Evolutionary conservation across 2,329 filamentous ascomycete genomes (phyloP), one percentile per base, ranked within the genome.

Genomic region (Leptographium lundbergii): DNA sequence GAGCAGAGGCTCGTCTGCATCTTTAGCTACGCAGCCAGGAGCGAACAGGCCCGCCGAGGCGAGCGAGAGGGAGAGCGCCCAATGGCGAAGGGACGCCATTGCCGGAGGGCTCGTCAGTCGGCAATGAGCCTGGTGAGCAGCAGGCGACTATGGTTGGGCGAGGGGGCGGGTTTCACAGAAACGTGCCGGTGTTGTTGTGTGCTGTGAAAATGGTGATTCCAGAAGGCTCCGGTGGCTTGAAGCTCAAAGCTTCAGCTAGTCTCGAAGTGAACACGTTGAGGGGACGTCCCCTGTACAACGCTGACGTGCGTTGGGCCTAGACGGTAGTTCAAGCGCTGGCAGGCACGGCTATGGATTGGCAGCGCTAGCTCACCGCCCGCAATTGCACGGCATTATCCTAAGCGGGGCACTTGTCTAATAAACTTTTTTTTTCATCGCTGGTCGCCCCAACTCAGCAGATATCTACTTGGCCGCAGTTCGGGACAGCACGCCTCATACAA

Each of bases 1-100:
- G 45, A 81, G 67, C 58, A 80, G 72, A 50, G 72, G 71, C 63
- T 66, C 69, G 61, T 66, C 67, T 27, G 65, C 63, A 4, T 60
- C 56, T 22, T 61, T 59, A n/a, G 61, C 64, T 14, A 63, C 54
- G 5, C 54, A 57, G 1, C 55, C 54, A 52, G 14, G 63, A 59
- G 57, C 66, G 55, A 50, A 61, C 22, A 63, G 54, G 57, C 54
- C 60, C 24, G 58, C 61, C 36, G 51, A 47, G 56, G 48, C 55
- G 7, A 61, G 53, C 19, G 56, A 42, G n/a, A 55, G n/a, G 9
- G 50, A 59, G n/a, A 59, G 27, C 36, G 60, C 62, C 63, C 61
- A 56, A 51, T 63, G 63, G 62, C 62, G 59, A 50, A 64, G 24
- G 24, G 59, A 57, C 58, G 63, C 63, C 63, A 64, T 64, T 47